Evolutionary conservation across 2,329 filamentous ascomycete genomes (phyloP).

Genomic region (Xylariales sp.): DNA sequence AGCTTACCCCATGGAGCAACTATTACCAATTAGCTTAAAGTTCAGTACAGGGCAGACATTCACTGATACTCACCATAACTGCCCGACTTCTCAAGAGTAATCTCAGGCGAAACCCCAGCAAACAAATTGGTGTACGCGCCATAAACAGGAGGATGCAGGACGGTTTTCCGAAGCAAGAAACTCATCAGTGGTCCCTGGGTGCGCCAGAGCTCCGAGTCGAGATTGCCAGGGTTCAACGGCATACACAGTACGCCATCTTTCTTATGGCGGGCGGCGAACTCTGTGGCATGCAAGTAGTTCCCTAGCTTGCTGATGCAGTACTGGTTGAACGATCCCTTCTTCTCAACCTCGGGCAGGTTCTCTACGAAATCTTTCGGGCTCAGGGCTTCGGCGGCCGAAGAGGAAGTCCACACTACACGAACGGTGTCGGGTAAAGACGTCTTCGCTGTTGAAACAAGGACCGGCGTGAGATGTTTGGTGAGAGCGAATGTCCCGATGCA

Average conservation of each 20-base stretch:
- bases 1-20: not conserved
- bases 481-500: conserved; percentile 5
- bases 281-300: conserved; percentile 24
- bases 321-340: conserved; percentile 17
- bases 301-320: conserved; percentile 26
- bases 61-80: conserved; percentile 21
- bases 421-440: not conserved
- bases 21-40: not conserved
- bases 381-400: conserved; percentile 20
- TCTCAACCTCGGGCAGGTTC: conserved; percentile 14
- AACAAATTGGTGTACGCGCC: conserved; percentile 40
- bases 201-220: conserved; percentile 23
- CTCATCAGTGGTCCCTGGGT: conserved; percentile 13
- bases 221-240: conserved; percentile 23
- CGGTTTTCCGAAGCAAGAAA: not conserved
- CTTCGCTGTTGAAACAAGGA: not conserved
- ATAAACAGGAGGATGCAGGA: conserved; percentile 18
- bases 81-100: conserved; percentile 27
- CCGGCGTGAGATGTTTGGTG: conserved; percentile 5
- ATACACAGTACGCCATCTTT: conserved; percentile 19
- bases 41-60: not conserved
- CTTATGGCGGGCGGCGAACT: conserved; percentile 20
- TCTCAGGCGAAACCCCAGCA: conserved; percentile 31
- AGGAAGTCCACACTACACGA: conserved; percentile 26
- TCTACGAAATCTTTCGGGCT: conserved; percentile 1